Percentiles rank a stretch among this genome's conserved stretches.
Conservation (phyloP, 2,329 filamentous ascomycete species). For the Sclerotinia nivalis region DNA sequence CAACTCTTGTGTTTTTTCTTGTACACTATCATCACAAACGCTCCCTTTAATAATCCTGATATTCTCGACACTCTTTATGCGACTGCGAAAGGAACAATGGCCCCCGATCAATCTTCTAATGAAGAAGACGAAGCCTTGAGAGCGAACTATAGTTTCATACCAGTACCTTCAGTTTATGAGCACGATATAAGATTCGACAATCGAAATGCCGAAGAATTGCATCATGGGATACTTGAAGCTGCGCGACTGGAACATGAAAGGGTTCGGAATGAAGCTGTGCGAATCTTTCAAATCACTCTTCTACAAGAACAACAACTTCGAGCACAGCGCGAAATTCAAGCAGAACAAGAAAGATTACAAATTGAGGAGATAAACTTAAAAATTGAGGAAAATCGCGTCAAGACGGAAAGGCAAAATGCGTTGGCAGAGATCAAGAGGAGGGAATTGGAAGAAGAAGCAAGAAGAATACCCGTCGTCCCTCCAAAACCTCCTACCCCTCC, state of each 20-base stretch:
- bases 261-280: conserved; percentile 55
- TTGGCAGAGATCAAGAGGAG: conserved; percentile 54
- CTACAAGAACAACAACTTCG: conserved; percentile 45
- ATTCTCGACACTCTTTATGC: conserved; percentile 2
- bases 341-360: conserved; percentile 6
- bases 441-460: conserved; percentile 44
- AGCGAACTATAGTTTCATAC: conserved; percentile 19
- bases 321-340: conserved; percentile 23
- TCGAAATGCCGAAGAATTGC: conserved; percentile 32
- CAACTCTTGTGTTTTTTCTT: background rate
- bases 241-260: conserved; percentile 67
- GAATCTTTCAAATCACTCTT: conserved; percentile 51
- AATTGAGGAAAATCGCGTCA: conserved; percentile 34
- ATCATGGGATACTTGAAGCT: conserved; percentile 59
- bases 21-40: background rate
- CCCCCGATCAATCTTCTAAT: conserved; percentile 12
- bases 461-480: conserved; percentile 36
- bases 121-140: conserved; percentile 15
- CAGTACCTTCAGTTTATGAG: conserved; percentile 17
- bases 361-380: conserved; percentile 1
- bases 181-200: conserved; percentile 26
- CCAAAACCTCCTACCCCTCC: conserved; percentile 32
- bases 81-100: conserved; percentile 9
- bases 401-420: conserved; percentile 47
- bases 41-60: no score